phyloP scores from a whole-genome alignment of 208 protist species.

The Trypanosoma lewisi region DNA sequence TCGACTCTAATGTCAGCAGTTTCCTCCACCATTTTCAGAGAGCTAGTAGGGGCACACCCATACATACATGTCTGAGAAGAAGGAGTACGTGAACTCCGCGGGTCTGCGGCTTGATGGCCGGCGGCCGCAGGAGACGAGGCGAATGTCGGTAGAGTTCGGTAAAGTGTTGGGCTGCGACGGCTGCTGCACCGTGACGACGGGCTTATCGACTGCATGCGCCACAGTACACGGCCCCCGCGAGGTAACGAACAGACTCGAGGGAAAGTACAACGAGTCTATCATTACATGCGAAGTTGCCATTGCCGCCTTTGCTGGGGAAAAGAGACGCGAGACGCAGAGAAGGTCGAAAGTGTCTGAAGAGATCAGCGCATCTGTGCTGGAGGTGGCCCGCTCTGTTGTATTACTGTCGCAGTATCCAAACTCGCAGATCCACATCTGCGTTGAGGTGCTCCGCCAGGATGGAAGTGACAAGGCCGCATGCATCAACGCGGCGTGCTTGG shows the following conservation, averaged over 20 bases:
- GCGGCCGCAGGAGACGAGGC: constrained; percentile 61
- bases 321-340: constrained; percentile 58
- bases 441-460: constrained; percentile 81
- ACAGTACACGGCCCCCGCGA: constrained; percentile 73
- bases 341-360: constrained; percentile 65
- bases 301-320: constrained; percentile 73
- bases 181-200: constrained; percentile 60
- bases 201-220: constrained; percentile 65
- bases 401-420: constrained; percentile 80
- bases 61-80: constrained; percentile 37
- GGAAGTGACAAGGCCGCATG: constrained; percentile 78
- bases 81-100: constrained; percentile 83
- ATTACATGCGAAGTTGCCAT: constrained; percentile 82
- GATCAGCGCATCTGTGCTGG: constrained; percentile 65
- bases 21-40: not conserved
- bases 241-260: constrained; percentile 49
- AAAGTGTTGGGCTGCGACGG: constrained; percentile 65
- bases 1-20: not conserved
- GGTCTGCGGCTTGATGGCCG: constrained; percentile 81
- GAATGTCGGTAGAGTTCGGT: constrained; percentile 63
- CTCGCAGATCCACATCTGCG: constrained; percentile 84
- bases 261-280: constrained; percentile 57
- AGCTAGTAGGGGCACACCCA: not conserved
- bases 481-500: constrained; percentile 88
- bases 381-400: constrained; percentile 73